Conservation (phyloP, 2,329 filamentous ascomycete species). For the Cercospora brassicicola region DNA sequence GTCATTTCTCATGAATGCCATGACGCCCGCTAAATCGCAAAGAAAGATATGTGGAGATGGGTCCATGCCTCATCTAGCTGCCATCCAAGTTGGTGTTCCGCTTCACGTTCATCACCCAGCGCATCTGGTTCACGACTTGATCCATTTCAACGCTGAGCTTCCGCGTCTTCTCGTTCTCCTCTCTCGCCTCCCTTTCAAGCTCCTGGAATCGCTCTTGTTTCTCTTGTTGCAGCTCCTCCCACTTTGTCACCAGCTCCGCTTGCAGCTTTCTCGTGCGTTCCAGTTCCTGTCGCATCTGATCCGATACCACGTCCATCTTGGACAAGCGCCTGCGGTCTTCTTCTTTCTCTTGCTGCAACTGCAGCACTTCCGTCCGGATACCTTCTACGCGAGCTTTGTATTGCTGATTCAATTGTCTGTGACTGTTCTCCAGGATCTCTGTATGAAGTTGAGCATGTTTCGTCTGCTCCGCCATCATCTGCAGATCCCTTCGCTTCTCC, state of each 20-base stretch:
- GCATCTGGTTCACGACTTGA: conserved; percentile 63
- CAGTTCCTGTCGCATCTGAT: conserved; percentile 71
- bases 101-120: conserved; percentile 71
- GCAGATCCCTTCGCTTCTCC: conserved; percentile 63
- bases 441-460: conserved; percentile 61
- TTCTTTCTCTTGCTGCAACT: conserved; percentile 56
- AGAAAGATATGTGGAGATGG: conserved; percentile 1
- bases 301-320: conserved; percentile 66
- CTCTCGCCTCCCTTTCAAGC: conserved; percentile 59
- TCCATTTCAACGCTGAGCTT: conserved; percentile 63
- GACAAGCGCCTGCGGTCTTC: conserved; percentile 50
- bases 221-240: conserved; percentile 64
- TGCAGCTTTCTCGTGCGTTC: conserved; percentile 62
- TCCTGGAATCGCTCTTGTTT: conserved; percentile 62
- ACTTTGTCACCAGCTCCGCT: conserved; percentile 59
- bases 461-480: conserved; percentile 53
- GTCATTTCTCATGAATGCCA: conserved; percentile 10
- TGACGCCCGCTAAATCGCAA: conserved; percentile 12
- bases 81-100: conserved; percentile 35
- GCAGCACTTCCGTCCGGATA: conserved; percentile 52
- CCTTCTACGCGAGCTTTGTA: conserved; percentile 44
- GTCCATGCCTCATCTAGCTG: neutral
- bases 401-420: conserved; percentile 67
- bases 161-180: conserved; percentile 58
- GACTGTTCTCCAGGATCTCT: conserved; percentile 67